Evolutionary conservation across 2,329 filamentous ascomycete genomes (phyloP).

Genomic region (Colletotrichum theobromicola): DNA sequence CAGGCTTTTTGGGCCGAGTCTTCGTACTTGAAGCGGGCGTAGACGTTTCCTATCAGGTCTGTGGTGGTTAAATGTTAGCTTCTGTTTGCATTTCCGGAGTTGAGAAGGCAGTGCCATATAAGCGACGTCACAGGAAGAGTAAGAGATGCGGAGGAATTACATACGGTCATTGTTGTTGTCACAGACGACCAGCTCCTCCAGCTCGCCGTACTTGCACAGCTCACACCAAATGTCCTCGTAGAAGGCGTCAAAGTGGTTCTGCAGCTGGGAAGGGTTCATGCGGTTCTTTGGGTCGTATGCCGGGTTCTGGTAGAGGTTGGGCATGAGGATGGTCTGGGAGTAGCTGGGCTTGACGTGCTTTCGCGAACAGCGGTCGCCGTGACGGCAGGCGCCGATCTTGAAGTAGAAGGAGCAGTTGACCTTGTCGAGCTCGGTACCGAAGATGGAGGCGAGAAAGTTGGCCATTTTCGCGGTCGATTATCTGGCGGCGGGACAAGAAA

Average conservation of each 20-base stretch:
- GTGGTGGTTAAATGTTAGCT: neutral
- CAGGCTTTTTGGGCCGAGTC: constrained; percentile 92
- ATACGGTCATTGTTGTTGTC: constrained; percentile 98
- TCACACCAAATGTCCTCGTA: constrained; percentile 99
- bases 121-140: constrained; percentile 19
- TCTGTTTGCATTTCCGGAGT: neutral
- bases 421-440: constrained; percentile 99
- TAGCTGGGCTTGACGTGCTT: constrained; percentile 99
- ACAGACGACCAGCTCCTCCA: constrained; percentile 97
- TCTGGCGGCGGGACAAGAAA: neutral
- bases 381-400: constrained; percentile 97
- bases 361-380: constrained; percentile 96
- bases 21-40: constrained; percentile 99
- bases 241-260: constrained; percentile 99
- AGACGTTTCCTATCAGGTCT: constrained; percentile 98
- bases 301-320: constrained; percentile 98
- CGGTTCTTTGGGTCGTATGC: constrained; percentile 96
- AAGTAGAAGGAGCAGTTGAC: constrained; percentile 99
- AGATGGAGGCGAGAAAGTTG: constrained; percentile 98
- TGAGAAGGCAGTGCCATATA: neutral
- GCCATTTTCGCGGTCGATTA: constrained; percentile 66
- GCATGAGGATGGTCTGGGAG: constrained; percentile 95
- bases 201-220: constrained; percentile 97
- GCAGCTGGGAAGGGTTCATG: constrained; percentile 94
- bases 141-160: constrained; percentile 34